These are phyloP conservation scores for Boletus patriciae DNA, from an alignment of 768 basidiomycete genomes.

Conservation along the genomic window DNA sequence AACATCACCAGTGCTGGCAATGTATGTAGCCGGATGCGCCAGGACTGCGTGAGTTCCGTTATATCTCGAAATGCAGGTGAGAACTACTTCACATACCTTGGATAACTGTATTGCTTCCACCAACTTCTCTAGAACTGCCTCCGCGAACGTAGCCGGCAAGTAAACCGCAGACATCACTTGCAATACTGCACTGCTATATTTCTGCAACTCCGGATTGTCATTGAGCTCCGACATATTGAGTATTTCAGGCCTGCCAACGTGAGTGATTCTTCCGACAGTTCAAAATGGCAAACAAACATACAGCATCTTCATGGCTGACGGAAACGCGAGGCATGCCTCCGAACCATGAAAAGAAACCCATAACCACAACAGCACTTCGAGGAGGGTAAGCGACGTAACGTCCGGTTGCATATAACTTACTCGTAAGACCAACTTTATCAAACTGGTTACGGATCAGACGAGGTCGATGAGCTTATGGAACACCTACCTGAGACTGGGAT, in stretches of 20 bases:
- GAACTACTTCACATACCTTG: slow-evolving; percentile 45
- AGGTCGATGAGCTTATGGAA: neutral
- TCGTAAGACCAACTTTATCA: slow-evolving; percentile 85
- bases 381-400: slow-evolving; percentile 16
- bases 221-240: slow-evolving; percentile 89
- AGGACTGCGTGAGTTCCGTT: slow-evolving; percentile 54
- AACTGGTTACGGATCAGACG: slow-evolving; percentile 48
- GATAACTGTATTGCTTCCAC: slow-evolving; percentile 76
- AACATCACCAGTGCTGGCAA: slow-evolving; percentile 87
- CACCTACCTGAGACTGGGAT: slow-evolving; percentile 68
- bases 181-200: slow-evolving; percentile 75
- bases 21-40: slow-evolving; percentile 86
- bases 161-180: slow-evolving; percentile 81
- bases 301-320: slow-evolving; percentile 77
- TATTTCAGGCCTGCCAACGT: slow-evolving; percentile 68
- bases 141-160: slow-evolving; percentile 66
- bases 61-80: slow-evolving; percentile 7
- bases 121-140: slow-evolving; percentile 59
- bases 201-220: slow-evolving; percentile 79
- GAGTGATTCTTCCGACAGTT: neutral
- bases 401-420: slow-evolving; percentile 39
- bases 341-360: slow-evolving; percentile 75
- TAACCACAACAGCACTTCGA: slow-evolving; percentile 74
- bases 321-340: slow-evolving; percentile 73
- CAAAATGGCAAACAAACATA: slow-evolving; percentile 41